Conservation (phyloP, 108 stramenopile species). For the Conticribra guillardii region DNA sequence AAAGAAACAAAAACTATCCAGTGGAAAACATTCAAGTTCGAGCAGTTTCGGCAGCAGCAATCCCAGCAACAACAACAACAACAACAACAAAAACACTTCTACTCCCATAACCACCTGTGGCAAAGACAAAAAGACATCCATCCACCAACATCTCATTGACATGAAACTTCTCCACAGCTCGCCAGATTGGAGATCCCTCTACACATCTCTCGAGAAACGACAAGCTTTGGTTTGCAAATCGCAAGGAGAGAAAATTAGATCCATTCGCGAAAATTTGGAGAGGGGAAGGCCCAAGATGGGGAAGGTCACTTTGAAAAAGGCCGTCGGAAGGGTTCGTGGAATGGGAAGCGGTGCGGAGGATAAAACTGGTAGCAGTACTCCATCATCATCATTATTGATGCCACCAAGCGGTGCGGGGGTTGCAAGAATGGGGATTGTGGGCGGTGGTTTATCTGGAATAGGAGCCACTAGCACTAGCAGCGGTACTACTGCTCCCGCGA, state of each 20-base stretch:
- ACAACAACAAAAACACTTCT: slow-evolving; percentile 1
- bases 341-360: slow-evolving; percentile 1
- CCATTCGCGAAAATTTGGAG: slow-evolving; percentile 63
- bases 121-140: slow-evolving; percentile 13
- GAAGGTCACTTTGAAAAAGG: slow-evolving; percentile 39
- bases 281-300: slow-evolving; percentile 40
- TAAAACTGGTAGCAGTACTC: not conserved
- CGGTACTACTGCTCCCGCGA: not conserved
- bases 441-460: not conserved
- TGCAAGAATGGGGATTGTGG: too few species aligned
- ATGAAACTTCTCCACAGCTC: slow-evolving; percentile 39
- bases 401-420: too few species aligned
- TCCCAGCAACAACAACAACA: not conserved
- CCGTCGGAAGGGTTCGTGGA: slow-evolving; percentile 44
- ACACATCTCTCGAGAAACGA: slow-evolving; percentile 36
- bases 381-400: too few species aligned
- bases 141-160: slow-evolving; percentile 30
- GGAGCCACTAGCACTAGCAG: not conserved
- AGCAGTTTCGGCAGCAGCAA: too few species aligned
- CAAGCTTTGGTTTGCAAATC: slow-evolving; percentile 25
- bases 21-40: too few species aligned
- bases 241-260: slow-evolving; percentile 38
- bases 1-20: slow-evolving; percentile 25
- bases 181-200: slow-evolving; percentile 28
- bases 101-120: slow-evolving; percentile 27